Conservation (phyloP, 192 early-diverging fungal species). For the Linnemannia elongata region DNA sequence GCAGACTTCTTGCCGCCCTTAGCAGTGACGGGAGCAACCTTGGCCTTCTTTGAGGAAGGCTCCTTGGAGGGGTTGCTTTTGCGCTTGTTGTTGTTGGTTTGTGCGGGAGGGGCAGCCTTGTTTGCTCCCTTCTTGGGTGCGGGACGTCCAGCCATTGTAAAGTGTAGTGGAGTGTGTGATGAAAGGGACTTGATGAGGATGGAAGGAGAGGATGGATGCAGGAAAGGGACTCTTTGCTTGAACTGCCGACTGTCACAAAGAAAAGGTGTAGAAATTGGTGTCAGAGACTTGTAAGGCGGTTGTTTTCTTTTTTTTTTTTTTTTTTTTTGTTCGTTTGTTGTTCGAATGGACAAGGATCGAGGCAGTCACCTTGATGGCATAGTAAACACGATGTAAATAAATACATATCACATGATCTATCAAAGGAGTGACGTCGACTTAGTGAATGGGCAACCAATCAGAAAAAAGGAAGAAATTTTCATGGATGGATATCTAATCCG, state of each 20-base stretch:
- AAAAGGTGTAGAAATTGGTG: not conserved
- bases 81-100: slow-evolving; percentile 51
- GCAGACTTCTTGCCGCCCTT: slow-evolving; percentile 14
- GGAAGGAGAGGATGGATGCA: not conserved
- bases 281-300: not conserved
- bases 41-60: slow-evolving; percentile 35
- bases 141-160: slow-evolving; percentile 44
- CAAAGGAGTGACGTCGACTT: not conserved
- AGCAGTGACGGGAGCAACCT: slow-evolving; percentile 22
- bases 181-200: not conserved
- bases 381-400: not conserved
- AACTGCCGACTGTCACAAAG: not conserved
- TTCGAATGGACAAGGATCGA: not conserved
- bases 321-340: slow-evolving; percentile 15
- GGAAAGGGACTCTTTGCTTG: not conserved
- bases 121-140: slow-evolving; percentile 21
- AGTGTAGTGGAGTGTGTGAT: not conserved
- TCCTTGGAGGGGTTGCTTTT: slow-evolving; percentile 20
- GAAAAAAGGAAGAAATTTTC: slow-evolving; percentile 19
- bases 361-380: slow-evolving; percentile 8
- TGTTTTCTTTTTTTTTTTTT: slow-evolving; percentile 19
- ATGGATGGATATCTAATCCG: slow-evolving; percentile 5
- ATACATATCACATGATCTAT: not conserved
- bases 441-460: not conserved
- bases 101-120: slow-evolving; percentile 12